Evolutionary conservation across 192 early-diverging fungal genomes (phyloP), one percentile per base, ranked within the genome.

Genomic region (Obelidium mucronatum): DNA sequence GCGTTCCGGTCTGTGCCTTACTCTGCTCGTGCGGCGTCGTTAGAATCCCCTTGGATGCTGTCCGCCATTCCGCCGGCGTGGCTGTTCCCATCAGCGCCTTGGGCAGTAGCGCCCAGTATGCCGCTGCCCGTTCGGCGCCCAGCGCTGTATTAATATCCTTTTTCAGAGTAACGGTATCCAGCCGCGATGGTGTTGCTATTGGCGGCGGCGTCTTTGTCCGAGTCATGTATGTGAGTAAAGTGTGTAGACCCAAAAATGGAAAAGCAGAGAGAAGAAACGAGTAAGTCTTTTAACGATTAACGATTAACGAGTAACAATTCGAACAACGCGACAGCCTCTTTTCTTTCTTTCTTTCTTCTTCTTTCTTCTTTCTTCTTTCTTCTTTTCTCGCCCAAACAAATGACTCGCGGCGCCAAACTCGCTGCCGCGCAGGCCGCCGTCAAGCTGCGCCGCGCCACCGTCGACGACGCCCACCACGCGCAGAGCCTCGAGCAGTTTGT

Each of bases 391-490:
- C n/a, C n/a, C n/a, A n/a, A n/a, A n/a, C n/a, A 76, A 4, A 15
- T 17, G 31, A 39, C 11, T 17, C 5, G 31, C 11, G n/a, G 19
- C 64, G 8, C 11, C 11, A 17, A 40, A 15, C 19, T 33, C 36
- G 31, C 24, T 17, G 11, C 35, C 22, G 31, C 22, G 6, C 19
- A 90, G 82, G 76, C 95, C 95, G 26, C 94, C 90, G 51, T 86
- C 83, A 56, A 96, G 90, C n/a, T n/a, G n/a, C 79, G 74, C 4
- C 34, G 48, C 33, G 24, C 79, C 19, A n/a, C 58, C 36, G 82
- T 83, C 17, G 72, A 48, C 0, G 55, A 72, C 40, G 68, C 63
- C 3, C 73, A 81, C 52, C 83, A 84, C 73, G 58, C 35, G 8
- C 26, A 37, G 11, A 48, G 78, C 8, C 30, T 82, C n/a, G 83